A percentile compares a stretch with the other conserved stretches of the same genome.
Conservation (phyloP, 2,329 filamentous ascomycete species). For the Botryosphaeria agaves region DNA sequence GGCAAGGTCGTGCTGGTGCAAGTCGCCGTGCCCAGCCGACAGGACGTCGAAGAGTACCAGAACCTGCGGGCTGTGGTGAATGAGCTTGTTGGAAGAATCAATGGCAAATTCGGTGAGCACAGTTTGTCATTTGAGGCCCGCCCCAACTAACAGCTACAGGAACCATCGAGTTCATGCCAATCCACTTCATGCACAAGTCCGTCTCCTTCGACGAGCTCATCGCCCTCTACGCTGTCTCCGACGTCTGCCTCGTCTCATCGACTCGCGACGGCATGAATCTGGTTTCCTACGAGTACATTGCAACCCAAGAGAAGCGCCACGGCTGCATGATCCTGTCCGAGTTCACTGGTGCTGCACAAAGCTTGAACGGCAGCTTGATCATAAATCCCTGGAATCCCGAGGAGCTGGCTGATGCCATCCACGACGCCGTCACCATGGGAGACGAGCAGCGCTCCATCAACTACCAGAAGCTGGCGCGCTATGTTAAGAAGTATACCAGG, state of each 20-base stretch:
- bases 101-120: slow-evolving; percentile 64
- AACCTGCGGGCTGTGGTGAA: slow-evolving; percentile 91
- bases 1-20: slow-evolving; percentile 94
- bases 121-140: no score
- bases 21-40: slow-evolving; percentile 83
- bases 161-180: slow-evolving; percentile 96
- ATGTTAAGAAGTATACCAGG: slow-evolving; percentile 94
- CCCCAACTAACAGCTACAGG: slow-evolving; percentile 27
- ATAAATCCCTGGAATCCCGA: slow-evolving; percentile 99
- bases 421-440: slow-evolving; percentile 93
- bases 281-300: slow-evolving; percentile 96
- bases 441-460: slow-evolving; percentile 74
- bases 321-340: slow-evolving; percentile 92
- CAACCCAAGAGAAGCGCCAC: slow-evolving; percentile 75
- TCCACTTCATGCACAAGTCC: slow-evolving; percentile 95
- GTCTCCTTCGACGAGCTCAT: slow-evolving; percentile 91
- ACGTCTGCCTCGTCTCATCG: slow-evolving; percentile 81
- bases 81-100: slow-evolving; percentile 90
- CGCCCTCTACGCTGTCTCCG: slow-evolving; percentile 79
- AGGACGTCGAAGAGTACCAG: slow-evolving; percentile 96
- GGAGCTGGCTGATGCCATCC: slow-evolving; percentile 79
- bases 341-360: slow-evolving; percentile 90
- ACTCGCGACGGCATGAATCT: slow-evolving; percentile 99
- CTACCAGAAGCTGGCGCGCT: slow-evolving; percentile 82
- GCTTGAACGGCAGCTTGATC: slow-evolving; percentile 79